These are phyloP conservation scores for Mortierella sp. DNA, from an alignment of 371 early-diverging fungal genomes.

Conservation along the genomic window DNA sequence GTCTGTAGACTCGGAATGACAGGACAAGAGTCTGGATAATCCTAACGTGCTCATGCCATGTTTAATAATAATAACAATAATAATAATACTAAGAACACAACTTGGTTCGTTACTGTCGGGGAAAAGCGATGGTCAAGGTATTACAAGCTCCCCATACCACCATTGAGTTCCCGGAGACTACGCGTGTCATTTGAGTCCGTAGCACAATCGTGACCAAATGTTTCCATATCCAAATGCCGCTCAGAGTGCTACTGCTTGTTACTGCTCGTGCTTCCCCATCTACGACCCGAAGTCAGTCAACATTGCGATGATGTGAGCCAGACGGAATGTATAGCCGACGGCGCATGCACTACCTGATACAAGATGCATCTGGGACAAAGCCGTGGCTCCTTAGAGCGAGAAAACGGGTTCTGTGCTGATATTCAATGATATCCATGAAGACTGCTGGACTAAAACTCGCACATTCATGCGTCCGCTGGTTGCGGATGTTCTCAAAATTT, in stretches of 20 bases:
- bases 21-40: too few relatives aligned
- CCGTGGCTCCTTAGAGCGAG: slow-evolving; percentile 9
- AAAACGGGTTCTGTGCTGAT: not conserved
- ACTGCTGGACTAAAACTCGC: not conserved
- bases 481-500: not conserved
- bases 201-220: not conserved
- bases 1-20: too few relatives aligned
- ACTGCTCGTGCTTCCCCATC: too few relatives aligned
- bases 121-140: too few relatives aligned
- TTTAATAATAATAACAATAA: too few relatives aligned
- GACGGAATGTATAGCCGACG: not conserved
- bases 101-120: too few relatives aligned
- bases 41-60: too few relatives aligned
- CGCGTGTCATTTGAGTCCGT: slow-evolving; percentile 24
- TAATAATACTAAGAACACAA: too few relatives aligned
- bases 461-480: not conserved
- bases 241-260: not conserved
- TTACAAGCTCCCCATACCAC: slow-evolving; percentile 33
- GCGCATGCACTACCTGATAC: not conserved
- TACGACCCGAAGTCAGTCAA: not conserved
- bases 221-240: not conserved
- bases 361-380: slow-evolving; percentile 26
- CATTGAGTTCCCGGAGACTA: slow-evolving; percentile 1
- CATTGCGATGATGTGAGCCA: not conserved
- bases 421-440: not conserved